phyloP scores from a whole-genome alignment of 192 early-diverging fungal species.

The Backusella macrospora region DNA sequence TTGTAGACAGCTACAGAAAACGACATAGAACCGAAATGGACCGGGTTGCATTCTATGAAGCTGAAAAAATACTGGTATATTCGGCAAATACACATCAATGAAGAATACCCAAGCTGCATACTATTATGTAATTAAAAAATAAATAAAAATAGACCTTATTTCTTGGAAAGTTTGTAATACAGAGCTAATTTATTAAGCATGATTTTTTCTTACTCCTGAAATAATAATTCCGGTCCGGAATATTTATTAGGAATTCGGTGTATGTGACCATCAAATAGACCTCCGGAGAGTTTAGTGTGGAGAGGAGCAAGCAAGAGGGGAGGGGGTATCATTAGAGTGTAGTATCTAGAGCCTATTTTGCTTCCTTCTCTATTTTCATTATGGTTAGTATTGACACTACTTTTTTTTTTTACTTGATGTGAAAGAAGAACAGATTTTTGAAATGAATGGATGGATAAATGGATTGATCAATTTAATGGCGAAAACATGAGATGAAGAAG shows the following conservation, averaged over 20 bases:
- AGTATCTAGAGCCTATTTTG: conserved; percentile 10
- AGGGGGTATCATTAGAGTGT: conserved; percentile 13
- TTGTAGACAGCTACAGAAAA: background rate
- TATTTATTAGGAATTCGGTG: background rate
- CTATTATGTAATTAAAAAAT: background rate
- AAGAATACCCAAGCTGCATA: background rate
- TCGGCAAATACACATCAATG: conserved; percentile 4
- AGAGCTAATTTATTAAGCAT: no score
- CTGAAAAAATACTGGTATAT: background rate
- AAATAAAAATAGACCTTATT: no score
- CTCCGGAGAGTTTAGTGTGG: background rate
- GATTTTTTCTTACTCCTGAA: no score
- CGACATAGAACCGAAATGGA: background rate
- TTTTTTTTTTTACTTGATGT: conserved; percentile 2
- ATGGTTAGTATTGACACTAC: conserved; percentile 22
- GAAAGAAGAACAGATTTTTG: background rate
- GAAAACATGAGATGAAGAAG: background rate
- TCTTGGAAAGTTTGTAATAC: no score
- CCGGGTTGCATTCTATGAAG: conserved; percentile 2
- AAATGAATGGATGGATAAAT: conserved; percentile 13
- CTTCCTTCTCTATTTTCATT: conserved; percentile 21
- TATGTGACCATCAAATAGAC: background rate
- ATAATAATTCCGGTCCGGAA: background rate
- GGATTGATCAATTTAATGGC: background rate
- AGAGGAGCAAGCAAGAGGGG: background rate